These are phyloP conservation scores for Amesomyces nigricolor DNA, from an alignment of 2,329 filamentous ascomycete genomes.

Conservation along the genomic window DNA sequence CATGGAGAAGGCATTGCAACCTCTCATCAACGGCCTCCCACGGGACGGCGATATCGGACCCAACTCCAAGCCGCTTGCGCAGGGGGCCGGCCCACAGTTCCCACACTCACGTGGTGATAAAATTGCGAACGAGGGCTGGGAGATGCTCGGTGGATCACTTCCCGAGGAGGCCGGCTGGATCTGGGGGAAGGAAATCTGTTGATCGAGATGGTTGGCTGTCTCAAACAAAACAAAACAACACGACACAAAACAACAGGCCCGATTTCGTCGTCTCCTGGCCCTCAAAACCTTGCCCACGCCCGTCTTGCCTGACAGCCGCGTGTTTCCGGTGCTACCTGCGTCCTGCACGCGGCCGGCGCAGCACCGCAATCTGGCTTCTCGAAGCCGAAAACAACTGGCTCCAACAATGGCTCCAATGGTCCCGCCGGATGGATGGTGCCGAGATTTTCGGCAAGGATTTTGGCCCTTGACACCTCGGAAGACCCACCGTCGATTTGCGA, in stretches of 20 bases:
- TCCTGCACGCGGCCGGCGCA: not conserved
- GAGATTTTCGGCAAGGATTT: conserved; percentile 23
- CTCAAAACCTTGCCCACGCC: not conserved
- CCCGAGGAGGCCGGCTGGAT: not conserved
- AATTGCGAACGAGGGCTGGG: conserved; percentile 6
- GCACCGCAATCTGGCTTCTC: conserved; percentile 9
- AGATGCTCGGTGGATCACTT: not conserved
- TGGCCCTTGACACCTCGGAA: not conserved
- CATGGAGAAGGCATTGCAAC: not conserved
- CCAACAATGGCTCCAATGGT: not conserved
- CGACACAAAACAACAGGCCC: not conserved
- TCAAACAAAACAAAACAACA: too few relatives aligned
- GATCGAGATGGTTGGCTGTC: too few relatives aligned
- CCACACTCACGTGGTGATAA: conserved; percentile 9
- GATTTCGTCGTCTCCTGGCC: not conserved
- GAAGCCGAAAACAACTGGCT: not conserved
- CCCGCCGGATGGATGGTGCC: conserved; percentile 6
- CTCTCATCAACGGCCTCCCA: not conserved
- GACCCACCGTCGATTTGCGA: conserved; percentile 6
- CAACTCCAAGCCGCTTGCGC: not conserved
- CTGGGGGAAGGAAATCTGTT: not conserved
- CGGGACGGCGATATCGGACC: not conserved
- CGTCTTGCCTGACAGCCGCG: not conserved
- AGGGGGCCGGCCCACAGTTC: conserved; percentile 6
- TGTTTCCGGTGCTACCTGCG: not conserved